Evolutionary conservation across 2,329 filamentous ascomycete genomes (phyloP), one percentile per base, ranked within the genome.

Genomic region (Trichoderma simmonsii): DNA sequence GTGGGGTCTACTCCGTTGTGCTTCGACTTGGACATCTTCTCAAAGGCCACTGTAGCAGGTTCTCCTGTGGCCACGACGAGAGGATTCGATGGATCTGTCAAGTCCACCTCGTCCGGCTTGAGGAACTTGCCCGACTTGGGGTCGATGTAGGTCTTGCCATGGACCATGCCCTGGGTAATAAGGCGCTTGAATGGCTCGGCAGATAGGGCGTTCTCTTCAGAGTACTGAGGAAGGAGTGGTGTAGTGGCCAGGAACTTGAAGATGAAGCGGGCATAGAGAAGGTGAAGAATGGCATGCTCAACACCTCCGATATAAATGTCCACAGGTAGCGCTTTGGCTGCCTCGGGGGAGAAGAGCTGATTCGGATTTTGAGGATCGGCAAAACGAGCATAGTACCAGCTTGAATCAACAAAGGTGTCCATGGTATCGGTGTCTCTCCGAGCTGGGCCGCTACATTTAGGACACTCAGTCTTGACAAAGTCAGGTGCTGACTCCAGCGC

Each of bases 1-100:
- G 88, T 90, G 0, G 94, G 94, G 78, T 97, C 93, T 7, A 97
- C 93, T 30, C 94, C 94, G 78, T 97, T 97, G 83, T 96, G 87
- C 81, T 97, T 97, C 77, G 93, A 97, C 82, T 97, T 97, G 51
- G 93, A 96, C 94, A 97, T 97, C 79, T 97, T 97, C 80, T 97
- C 94, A 76, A 88, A 97, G 1, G 89, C 90, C 21, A 94, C 81
- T 32, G 84, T 87, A 1, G 92, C 89, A 0, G 78, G 77, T 62
- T 87, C 82, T 4, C 89, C 88, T 0, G 89, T 92, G 0, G 86
- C 85, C 21, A 85, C 85, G n/a, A 96, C 87, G 69, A 85, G 84
- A 1, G 92, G 92, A 14, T 83, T 82, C 0, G 84, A 82, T 0
- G 87, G 83, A 54, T 88, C 85, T 4, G 84, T 85, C 5, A 91